Percentiles rank a stretch among this genome's conserved stretches.
phyloP scores from a whole-genome alignment of 2,329 filamentous ascomycete species.

The Dothideomycetes sp. region DNA sequence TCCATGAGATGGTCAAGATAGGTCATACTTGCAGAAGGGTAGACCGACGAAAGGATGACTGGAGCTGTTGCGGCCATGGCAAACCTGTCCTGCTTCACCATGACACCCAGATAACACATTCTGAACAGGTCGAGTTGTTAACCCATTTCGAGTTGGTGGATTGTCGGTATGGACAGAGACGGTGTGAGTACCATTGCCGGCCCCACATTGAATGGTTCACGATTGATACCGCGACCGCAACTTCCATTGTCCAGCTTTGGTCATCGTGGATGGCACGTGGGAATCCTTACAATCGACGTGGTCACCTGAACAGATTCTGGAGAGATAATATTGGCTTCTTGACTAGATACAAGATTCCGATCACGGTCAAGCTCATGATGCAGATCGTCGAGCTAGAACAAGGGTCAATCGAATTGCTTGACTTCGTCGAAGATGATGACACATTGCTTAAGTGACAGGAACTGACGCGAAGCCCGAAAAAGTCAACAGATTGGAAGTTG shows the following conservation, averaged over 20 bases:
- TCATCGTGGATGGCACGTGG: not conserved
- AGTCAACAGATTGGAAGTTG: too few relatives aligned
- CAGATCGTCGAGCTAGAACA: not conserved
- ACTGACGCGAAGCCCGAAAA: too few relatives aligned
- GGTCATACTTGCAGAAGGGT: not conserved
- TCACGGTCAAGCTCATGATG: not conserved
- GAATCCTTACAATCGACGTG: not conserved
- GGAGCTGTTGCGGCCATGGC: not conserved
- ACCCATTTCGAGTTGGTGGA: not conserved
- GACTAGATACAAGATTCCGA: not conserved
- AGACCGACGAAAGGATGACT: not conserved
- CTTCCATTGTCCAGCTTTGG: not conserved
- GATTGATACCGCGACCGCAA: not conserved
- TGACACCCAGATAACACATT: not conserved
- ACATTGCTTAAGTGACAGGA: not conserved
- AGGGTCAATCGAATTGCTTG: not conserved
- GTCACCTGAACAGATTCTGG: not conserved
- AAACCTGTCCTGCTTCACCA: not conserved
- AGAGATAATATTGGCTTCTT: not conserved
- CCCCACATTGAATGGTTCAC: constrained; percentile 1
- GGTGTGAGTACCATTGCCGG: not conserved
- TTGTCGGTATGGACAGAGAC: not conserved
- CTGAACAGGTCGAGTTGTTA: not conserved
- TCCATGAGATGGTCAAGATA: constrained; percentile 1
- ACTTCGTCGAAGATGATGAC: not conserved